Conservation (phyloP, 192 early-diverging fungal species). For the Linnemannia elongata region DNA sequence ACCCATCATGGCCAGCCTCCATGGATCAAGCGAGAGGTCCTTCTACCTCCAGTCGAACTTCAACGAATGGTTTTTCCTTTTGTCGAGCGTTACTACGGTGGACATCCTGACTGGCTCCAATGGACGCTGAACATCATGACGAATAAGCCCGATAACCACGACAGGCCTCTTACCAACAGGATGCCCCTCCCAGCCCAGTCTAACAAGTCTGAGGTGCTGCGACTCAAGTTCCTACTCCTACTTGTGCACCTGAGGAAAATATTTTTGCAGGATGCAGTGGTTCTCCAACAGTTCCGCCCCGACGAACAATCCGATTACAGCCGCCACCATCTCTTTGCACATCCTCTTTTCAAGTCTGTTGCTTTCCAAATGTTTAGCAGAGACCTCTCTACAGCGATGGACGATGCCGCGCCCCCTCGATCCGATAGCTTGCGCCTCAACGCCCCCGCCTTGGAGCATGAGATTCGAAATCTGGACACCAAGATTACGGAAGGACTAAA, state of each 20-base stretch:
- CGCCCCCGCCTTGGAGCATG: no score
- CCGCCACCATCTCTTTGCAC: conserved; percentile 12
- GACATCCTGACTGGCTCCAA: conserved; percentile 1
- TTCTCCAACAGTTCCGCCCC: background rate
- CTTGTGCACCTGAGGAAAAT: background rate
- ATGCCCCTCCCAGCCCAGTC: background rate
- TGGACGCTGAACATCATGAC: background rate
- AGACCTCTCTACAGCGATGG: no score
- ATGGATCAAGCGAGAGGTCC: background rate
- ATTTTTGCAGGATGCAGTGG: background rate
- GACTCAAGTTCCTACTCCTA: background rate
- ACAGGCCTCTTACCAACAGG: background rate
- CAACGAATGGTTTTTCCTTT: background rate
- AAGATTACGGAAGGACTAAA: no score
- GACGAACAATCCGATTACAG: background rate
- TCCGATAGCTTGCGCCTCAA: no score
- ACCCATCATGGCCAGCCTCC: background rate
- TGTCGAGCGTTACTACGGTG: background rate
- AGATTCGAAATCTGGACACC: no score
- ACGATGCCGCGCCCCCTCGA: no score
- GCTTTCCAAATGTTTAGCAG: no score
- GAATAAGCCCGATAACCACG: background rate
- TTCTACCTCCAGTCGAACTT: background rate
- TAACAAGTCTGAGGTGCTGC: background rate
- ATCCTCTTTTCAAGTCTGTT: background rate